These are phyloP conservation scores for Barnettozyma hawaiiensis DNA, from an alignment of 1,139 yeast genomes.

Conservation along the genomic window DNA sequence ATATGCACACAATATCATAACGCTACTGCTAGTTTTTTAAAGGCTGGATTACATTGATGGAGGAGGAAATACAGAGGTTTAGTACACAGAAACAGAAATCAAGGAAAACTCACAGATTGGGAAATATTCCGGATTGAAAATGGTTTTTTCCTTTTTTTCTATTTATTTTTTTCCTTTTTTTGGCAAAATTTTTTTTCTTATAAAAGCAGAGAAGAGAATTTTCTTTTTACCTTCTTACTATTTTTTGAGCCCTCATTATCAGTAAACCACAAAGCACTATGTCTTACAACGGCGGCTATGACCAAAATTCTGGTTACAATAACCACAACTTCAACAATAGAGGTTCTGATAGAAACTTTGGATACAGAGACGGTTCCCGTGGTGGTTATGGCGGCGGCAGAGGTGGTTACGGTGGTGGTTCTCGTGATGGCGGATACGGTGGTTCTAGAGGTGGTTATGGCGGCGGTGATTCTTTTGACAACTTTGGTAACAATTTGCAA, in stretches of 20 bases:
- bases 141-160: not conserved
- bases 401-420: constrained; percentile 33
- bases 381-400: constrained; percentile 33
- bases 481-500: constrained; percentile 52
- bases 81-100: not conserved
- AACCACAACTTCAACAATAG: constrained; percentile 30
- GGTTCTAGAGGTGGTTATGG: constrained; percentile 31
- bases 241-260: constrained; percentile 2
- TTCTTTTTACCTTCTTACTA: not conserved
- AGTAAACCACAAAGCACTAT: constrained; percentile 19
- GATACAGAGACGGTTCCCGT: constrained; percentile 31
- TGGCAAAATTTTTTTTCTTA: not conserved
- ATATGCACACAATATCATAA: no score
- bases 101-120: not conserved
- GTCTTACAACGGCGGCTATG: constrained; percentile 28
- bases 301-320: constrained; percentile 22
- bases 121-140: constrained; percentile 1
- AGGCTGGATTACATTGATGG: no score
- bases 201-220: not conserved
- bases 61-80: no score
- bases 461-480: constrained; percentile 39
- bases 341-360: constrained; percentile 34
- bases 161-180: not conserved
- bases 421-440: constrained; percentile 33
- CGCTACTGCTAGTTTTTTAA: no score